These are phyloP conservation scores for Trametes maxima DNA, from an alignment of 768 basidiomycete genomes.

Conservation along the genomic window DNA sequence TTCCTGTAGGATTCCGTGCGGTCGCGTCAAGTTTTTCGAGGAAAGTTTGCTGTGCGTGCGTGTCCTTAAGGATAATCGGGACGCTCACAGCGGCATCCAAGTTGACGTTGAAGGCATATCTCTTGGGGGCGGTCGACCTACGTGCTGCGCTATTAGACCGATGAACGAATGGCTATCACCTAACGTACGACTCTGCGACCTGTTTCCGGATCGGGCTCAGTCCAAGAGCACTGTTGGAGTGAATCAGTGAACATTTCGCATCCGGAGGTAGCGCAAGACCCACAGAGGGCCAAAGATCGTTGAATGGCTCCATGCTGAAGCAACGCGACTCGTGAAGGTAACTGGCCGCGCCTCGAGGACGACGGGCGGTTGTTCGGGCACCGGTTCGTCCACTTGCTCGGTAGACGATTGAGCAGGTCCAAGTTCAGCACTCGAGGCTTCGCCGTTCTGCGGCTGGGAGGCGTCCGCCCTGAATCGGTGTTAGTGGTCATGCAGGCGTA, in stretches of 20 bases:
- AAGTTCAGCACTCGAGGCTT: background rate
- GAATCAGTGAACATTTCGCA: slow-evolving; percentile 17
- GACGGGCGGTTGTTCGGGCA: background rate
- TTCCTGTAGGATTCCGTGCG: slow-evolving; percentile 49
- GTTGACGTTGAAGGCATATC: slow-evolving; percentile 45
- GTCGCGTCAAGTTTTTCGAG: slow-evolving; percentile 43
- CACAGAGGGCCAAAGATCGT: slow-evolving; percentile 73
- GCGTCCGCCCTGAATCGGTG: background rate
- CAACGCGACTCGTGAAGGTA: slow-evolving; percentile 10
- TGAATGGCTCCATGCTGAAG: slow-evolving; percentile 46
- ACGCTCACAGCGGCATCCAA: slow-evolving; percentile 54
- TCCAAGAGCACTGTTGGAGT: slow-evolving; percentile 39
- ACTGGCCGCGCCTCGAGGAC: slow-evolving; percentile 13
- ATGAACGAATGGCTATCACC: too few relatives aligned
- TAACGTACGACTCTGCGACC: background rate
- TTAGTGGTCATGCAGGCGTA: background rate
- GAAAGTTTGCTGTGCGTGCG: slow-evolving; percentile 35
- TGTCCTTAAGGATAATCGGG: slow-evolving; percentile 50
- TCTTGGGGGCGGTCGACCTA: slow-evolving; percentile 31
- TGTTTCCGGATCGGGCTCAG: slow-evolving; percentile 1
- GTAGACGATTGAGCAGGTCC: slow-evolving; percentile 18
- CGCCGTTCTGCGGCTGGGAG: background rate
- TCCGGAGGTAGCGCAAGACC: slow-evolving; percentile 30
- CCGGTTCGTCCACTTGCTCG: background rate
- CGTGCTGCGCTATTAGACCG: background rate